phyloP scores from a whole-genome alignment of 805 yeast species.

The Deakozyma indianensis region DNA sequence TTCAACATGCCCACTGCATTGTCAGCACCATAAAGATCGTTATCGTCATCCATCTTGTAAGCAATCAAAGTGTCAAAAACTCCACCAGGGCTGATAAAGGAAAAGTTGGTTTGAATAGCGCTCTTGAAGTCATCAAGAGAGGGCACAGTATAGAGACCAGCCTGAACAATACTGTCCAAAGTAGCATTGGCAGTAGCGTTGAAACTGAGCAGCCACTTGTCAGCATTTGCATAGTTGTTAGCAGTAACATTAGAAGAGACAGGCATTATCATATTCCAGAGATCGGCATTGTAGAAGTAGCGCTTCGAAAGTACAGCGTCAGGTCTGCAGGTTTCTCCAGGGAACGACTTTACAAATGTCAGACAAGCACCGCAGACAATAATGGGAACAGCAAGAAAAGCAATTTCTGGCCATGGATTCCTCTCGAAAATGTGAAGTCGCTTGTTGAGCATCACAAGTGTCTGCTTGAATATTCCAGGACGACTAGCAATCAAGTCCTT shows the following conservation, averaged over 20 bases:
- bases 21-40: conserved; percentile 8
- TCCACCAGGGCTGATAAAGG: conserved; percentile 20
- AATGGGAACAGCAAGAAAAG: conserved; percentile 16
- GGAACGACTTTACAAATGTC: conserved; percentile 9
- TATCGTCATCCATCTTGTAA: conserved; percentile 14
- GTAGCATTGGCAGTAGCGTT: not conserved
- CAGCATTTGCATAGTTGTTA: not conserved
- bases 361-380: conserved; percentile 17
- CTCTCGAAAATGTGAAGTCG: conserved; percentile 15
- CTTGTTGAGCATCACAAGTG: conserved; percentile 18
- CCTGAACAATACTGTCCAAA: not conserved
- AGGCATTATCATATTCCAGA: conserved; percentile 1
- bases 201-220: not conserved
- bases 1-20: conserved; percentile 17
- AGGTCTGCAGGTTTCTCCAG: conserved; percentile 10
- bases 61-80: conserved; percentile 17
- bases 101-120: conserved; percentile 12
- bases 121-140: conserved; percentile 11
- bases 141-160: not conserved
- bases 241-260: not conserved
- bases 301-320: not conserved
- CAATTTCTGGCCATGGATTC: conserved; percentile 16
- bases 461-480: conserved; percentile 12
- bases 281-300: not conserved
- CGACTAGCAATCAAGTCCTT: conserved; percentile 1